Evolutionary conservation across 2,329 filamentous ascomycete genomes (phyloP).

Genomic region (Aspergillus pseudonomiae): DNA sequence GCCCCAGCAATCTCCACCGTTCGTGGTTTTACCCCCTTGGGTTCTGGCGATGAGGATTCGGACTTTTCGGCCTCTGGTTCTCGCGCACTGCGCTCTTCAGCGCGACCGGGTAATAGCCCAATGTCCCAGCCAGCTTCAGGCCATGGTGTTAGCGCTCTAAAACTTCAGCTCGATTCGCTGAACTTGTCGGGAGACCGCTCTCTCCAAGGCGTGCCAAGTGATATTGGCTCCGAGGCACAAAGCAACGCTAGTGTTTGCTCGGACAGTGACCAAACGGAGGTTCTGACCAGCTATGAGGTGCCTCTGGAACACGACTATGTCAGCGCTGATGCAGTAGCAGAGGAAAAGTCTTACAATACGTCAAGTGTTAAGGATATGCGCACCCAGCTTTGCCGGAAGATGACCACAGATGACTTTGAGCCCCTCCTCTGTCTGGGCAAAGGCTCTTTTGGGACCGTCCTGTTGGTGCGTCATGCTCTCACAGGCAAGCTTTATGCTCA

Average conservation of each 20-base stretch:
- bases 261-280: conserved; percentile 68
- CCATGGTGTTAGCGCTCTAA: conserved; percentile 80
- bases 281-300: conserved; percentile 82
- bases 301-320: conserved; percentile 82
- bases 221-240: conserved; percentile 46
- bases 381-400: conserved; percentile 69
- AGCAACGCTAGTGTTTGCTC: conserved; percentile 65
- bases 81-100: conserved; percentile 31
- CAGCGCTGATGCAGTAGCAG: conserved; percentile 57
- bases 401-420: conserved; percentile 89
- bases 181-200: conserved; percentile 66
- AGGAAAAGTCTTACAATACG: conserved; percentile 38
- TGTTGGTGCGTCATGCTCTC: conserved; percentile 84
- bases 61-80: conserved; percentile 47
- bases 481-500: conserved; percentile 93
- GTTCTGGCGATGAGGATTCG: conserved; percentile 51
- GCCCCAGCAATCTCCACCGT: conserved; percentile 44
- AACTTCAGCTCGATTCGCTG: conserved; percentile 77
- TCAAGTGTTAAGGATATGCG: conserved; percentile 59
- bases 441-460: conserved; percentile 91
- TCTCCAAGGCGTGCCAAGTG: conserved; percentile 57
- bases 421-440: conserved; percentile 91
- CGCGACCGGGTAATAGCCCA: conserved; percentile 46
- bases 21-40: conserved; percentile 47
- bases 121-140: conserved; percentile 53